These are phyloP conservation scores for Hirschfeldia incana DNA, from an alignment of 345 rosid species.

Conservation along the genomic window DNA sequence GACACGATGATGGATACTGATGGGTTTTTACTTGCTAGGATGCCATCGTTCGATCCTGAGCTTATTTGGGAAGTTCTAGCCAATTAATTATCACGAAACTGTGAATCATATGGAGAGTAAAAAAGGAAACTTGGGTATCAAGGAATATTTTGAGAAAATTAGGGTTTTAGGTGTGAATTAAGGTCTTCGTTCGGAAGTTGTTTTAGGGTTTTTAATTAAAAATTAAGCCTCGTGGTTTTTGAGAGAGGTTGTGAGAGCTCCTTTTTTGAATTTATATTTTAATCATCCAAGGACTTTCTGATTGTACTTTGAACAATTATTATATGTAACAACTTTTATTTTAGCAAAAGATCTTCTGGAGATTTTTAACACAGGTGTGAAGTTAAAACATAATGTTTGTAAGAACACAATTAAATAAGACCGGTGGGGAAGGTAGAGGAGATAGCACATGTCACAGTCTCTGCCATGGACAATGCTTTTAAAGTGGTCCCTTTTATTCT, in stretches of 20 bases:
- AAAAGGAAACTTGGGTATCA: background rate
- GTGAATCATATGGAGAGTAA: background rate
- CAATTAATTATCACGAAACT: conserved; percentile 42
- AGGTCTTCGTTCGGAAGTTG: conserved; percentile 6
- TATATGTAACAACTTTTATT: conserved; percentile 6
- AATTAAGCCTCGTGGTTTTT: conserved; percentile 38
- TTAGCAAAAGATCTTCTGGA: conserved; percentile 4
- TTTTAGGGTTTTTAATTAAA: background rate
- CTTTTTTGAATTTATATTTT: conserved; percentile 12
- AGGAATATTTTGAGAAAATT: background rate
- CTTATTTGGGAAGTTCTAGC: conserved; percentile 94
- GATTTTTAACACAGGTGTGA: background rate
- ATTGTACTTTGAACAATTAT: conserved; percentile 18
- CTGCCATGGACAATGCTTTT: conserved; percentile 22
- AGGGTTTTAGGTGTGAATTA: conserved; percentile 22
- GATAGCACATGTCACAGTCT: conserved; percentile 39
- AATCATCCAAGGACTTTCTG: conserved; percentile 25
- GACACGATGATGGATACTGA: conserved; percentile 43
- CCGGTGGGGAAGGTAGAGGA: conserved; percentile 38
- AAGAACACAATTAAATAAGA: conserved; percentile 32
- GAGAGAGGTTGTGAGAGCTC: conserved; percentile 38
- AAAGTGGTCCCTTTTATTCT: conserved; percentile 37
- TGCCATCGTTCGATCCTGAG: conserved; percentile 93
- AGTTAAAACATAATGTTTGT: background rate
- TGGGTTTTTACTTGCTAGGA: conserved; percentile 64